A percentile compares a stretch with the other conserved stretches of the same genome.
phyloP scores from a whole-genome alignment of 129 eudicot genomes.

The Chrysanthemum makinoi region DNA sequence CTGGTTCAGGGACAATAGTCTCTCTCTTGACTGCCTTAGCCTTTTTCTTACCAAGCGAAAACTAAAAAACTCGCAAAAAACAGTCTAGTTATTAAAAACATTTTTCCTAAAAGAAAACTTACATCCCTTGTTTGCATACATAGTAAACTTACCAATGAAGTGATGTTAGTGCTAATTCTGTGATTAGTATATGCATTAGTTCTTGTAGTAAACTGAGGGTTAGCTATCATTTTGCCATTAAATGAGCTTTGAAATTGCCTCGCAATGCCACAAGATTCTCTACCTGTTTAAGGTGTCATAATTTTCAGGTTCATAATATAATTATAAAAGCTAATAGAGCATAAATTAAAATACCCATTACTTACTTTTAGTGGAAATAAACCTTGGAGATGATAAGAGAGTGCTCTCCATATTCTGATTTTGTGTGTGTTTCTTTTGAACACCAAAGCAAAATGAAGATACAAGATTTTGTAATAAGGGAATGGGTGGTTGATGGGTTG shows the following conservation, averaged over 20 bases:
- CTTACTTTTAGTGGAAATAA: conserved; percentile 48
- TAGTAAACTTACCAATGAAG: conserved; percentile 45
- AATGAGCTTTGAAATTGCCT: conserved; percentile 57
- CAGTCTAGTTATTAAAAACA: background rate
- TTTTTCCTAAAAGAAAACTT: background rate
- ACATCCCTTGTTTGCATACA: background rate
- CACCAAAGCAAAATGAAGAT: conserved; percentile 5
- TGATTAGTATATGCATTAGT: conserved; percentile 16
- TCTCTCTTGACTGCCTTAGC: conserved; percentile 56
- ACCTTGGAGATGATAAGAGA: conserved; percentile 47
- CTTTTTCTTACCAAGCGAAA: conserved; percentile 55
- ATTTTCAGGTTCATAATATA: conserved; percentile 1
- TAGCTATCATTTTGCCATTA: conserved; percentile 35
- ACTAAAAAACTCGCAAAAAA: conserved; percentile 15
- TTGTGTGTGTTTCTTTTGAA: conserved; percentile 14
- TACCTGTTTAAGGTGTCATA: background rate
- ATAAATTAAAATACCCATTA: background rate
- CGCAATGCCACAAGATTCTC: conserved; percentile 17
- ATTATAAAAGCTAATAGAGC: background rate
- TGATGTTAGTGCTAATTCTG: conserved; percentile 39
- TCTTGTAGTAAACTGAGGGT: conserved; percentile 30
- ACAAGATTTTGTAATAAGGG: conserved; percentile 21
- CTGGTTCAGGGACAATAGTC: conserved; percentile 81
- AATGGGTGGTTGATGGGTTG: conserved; percentile 42
- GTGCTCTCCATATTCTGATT: conserved; percentile 48